A percentile compares a stretch with the other conserved stretches of the same genome.
Evolutionary conservation across 495 filamentous ascomycete species (phyloP).

Genomic region (Podospora pseudocomata): DNA sequence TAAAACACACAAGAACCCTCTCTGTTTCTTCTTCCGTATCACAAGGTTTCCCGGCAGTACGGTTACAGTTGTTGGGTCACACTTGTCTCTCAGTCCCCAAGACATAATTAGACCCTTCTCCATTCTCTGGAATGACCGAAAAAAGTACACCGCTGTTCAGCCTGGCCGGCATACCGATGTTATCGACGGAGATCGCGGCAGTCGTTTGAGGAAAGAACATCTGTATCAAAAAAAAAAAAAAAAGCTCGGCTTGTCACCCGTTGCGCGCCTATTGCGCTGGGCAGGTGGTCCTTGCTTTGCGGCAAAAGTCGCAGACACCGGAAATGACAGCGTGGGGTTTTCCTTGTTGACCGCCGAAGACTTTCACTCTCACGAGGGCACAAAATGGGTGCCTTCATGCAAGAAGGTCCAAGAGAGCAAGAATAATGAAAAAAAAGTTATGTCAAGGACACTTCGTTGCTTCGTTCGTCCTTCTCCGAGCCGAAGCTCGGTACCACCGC

Average conservation of each 20-base stretch:
- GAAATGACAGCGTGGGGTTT: constrained; percentile 6
- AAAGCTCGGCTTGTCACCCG: background rate
- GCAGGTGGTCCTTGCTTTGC: background rate
- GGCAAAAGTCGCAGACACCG: background rate
- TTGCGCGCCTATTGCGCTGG: background rate
- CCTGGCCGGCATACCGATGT: constrained; percentile 4
- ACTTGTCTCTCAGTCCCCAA: background rate
- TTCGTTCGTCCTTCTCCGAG: background rate
- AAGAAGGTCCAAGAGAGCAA: background rate
- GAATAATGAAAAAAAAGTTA: background rate
- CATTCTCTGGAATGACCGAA: background rate
- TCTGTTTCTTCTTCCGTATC: background rate
- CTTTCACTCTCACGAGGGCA: background rate
- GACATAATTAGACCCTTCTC: background rate
- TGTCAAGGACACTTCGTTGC: background rate
- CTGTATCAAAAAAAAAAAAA: background rate
- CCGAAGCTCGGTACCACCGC: background rate
- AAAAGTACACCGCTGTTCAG: constrained; percentile 1
- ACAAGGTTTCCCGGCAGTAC: background rate
- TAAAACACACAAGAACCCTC: background rate
- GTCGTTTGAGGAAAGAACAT: background rate
- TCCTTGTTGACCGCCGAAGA: background rate
- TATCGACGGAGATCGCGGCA: constrained; percentile 1
- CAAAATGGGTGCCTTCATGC: background rate
- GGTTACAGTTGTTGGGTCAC: background rate